Evolutionary conservation across 345 rosid genomes (phyloP).

Genomic region (Citrus unshiu): DNA sequence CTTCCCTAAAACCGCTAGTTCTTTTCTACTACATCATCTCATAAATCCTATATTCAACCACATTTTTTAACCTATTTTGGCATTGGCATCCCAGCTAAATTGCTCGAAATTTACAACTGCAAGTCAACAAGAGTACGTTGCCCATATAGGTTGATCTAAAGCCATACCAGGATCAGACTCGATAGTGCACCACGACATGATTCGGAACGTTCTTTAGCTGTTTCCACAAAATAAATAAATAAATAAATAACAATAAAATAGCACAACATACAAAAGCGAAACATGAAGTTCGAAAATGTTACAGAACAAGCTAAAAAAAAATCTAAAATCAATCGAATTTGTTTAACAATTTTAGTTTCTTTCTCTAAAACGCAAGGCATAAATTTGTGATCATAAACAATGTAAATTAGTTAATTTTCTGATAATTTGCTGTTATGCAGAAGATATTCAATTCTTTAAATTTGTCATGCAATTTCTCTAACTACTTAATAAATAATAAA

Average conservation of each 20-base stretch:
- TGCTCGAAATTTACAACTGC: not conserved
- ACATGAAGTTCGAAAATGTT: too few relatives aligned
- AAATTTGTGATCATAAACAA: not conserved
- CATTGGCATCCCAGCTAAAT: not conserved
- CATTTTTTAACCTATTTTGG: not conserved
- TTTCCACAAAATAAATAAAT: not conserved
- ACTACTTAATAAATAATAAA: too few relatives aligned
- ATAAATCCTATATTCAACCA: not conserved
- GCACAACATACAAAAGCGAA: too few relatives aligned
- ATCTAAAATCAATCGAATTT: not conserved
- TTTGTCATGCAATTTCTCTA: too few relatives aligned
- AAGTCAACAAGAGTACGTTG: not conserved
- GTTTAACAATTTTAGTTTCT: not conserved
- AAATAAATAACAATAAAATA: too few relatives aligned
- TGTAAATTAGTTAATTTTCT: not conserved
- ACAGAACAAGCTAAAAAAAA: not conserved
- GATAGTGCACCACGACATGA: slow-evolving; percentile 99
- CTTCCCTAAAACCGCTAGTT: not conserved
- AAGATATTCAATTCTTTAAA: not conserved
- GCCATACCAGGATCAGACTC: slow-evolving; percentile 94
- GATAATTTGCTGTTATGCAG: not conserved
- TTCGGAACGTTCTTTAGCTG: slow-evolving; percentile 29
- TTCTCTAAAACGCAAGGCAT: not conserved
- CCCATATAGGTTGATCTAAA: not conserved
- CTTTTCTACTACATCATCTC: not conserved